Conservation (phyloP, 805 yeast genomes). For the Lipomyces anomalus region DNA sequence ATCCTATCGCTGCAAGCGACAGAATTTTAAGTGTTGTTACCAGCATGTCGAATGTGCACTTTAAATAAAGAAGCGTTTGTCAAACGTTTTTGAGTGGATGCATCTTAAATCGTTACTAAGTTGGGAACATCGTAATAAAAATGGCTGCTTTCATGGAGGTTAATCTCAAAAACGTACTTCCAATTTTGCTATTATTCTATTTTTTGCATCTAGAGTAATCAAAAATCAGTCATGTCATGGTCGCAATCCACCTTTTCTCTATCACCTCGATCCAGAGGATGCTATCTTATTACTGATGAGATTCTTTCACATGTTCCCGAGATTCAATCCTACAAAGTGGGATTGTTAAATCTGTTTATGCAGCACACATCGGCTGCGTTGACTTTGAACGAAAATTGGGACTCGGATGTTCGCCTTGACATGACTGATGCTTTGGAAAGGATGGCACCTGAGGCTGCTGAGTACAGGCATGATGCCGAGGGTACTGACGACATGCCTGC, state of each 20-base stretch:
- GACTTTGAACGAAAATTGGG: conserved; percentile 73
- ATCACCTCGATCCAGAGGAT: conserved; percentile 53
- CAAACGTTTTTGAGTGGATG: too few species aligned
- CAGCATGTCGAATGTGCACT: too few species aligned
- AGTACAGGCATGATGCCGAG: conserved; percentile 62
- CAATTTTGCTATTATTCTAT: too few species aligned
- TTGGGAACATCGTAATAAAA: background rate
- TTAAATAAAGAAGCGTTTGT: too few species aligned
- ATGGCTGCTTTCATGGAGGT: background rate
- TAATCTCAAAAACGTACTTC: too few species aligned
- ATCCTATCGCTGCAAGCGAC: too few species aligned
- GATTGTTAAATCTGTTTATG: conserved; percentile 58
- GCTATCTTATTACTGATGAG: conserved; percentile 67
- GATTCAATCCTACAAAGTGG: conserved; percentile 53
- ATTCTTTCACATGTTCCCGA: conserved; percentile 52
- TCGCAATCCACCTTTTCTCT: conserved; percentile 19
- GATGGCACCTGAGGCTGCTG: conserved; percentile 59
- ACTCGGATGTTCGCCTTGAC: conserved; percentile 68
- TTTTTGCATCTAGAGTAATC: too few species aligned
- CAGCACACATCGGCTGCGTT: conserved; percentile 79
- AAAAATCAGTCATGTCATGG: conserved; percentile 17
- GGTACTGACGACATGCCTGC: conserved; percentile 82
- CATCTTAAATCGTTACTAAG: too few species aligned
- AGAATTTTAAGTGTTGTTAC: too few species aligned
- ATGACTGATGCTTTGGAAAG: conserved; percentile 58